phyloP scores from a whole-genome alignment of 129 eudicot species.

The Helichrysum umbraculigerum region DNA sequence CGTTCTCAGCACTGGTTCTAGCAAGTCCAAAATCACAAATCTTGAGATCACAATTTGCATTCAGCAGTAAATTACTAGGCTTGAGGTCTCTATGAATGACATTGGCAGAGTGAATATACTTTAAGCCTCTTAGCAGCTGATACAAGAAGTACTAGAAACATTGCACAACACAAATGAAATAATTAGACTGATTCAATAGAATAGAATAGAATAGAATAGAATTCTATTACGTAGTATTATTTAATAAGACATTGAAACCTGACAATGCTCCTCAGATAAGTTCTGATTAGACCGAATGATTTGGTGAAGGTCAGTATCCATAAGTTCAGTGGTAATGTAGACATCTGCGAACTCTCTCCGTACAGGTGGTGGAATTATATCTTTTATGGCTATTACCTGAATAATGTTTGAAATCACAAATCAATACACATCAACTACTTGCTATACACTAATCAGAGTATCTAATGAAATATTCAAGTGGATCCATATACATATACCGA shows the following conservation, averaged over 20 bases:
- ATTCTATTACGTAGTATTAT: not conserved
- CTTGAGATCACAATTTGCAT: conserved; percentile 90
- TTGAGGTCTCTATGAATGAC: conserved; percentile 85
- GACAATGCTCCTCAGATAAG: conserved; percentile 86
- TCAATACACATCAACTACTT: not conserved
- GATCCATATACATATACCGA: not conserved
- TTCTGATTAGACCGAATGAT: conserved; percentile 79
- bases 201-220: no score
- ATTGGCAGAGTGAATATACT: conserved; percentile 83
- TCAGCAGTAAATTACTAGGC: conserved; percentile 79
- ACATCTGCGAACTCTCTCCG: conserved; percentile 69
- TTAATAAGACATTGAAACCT: conserved; percentile 42
- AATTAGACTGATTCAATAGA: not conserved
- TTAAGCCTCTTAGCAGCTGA: conserved; percentile 82
- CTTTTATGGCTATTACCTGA: conserved; percentile 79
- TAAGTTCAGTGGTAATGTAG: conserved; percentile 80
- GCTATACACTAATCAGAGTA: no score
- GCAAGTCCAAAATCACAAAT: conserved; percentile 95
- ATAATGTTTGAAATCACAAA: conserved; percentile 19
- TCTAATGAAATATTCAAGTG: not conserved
- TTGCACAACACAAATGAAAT: not conserved
- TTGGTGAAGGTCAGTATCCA: conserved; percentile 95
- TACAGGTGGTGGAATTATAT: conserved; percentile 78
- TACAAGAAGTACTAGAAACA: conserved; percentile 82
- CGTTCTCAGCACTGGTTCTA: conserved; percentile 67